Evolutionary conservation across 495 filamentous ascomycete species (phyloP).

Genomic region (Darksidea phi): DNA sequence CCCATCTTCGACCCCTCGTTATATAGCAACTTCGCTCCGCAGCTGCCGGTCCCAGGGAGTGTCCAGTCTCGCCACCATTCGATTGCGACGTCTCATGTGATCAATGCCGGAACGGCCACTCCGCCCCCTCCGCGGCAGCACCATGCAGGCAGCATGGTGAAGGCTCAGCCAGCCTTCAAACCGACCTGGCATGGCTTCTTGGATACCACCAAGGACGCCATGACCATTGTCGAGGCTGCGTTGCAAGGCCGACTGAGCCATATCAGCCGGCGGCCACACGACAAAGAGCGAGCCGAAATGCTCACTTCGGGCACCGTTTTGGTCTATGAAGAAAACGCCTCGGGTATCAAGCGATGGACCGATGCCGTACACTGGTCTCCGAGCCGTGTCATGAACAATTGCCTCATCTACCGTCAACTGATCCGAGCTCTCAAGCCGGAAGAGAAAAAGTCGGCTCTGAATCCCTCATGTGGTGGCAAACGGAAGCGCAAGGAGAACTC

Average conservation of each 20-base stretch:
- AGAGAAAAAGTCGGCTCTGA: conserved; percentile 85
- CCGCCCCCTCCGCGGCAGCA: conserved; percentile 21
- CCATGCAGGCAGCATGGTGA: conserved; percentile 12
- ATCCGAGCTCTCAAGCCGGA: conserved; percentile 79
- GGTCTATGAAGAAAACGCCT: conserved; percentile 84
- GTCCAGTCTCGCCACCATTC: conserved; percentile 24
- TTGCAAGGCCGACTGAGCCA: conserved; percentile 67
- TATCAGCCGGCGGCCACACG: conserved; percentile 78
- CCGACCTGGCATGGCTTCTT: conserved; percentile 32
- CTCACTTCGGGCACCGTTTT: conserved; percentile 84
- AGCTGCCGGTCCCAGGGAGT: not conserved
- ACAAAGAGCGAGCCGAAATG: conserved; percentile 69
- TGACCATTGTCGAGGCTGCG: conserved; percentile 45
- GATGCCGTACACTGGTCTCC: conserved; percentile 89
- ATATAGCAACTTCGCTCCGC: conserved; percentile 8
- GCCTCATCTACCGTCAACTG: conserved; percentile 85
- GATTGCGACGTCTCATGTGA: conserved; percentile 16
- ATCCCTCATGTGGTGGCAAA: conserved; percentile 45
- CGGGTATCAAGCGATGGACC: conserved; percentile 91
- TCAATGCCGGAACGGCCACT: conserved; percentile 2
- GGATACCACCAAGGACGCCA: conserved; percentile 34
- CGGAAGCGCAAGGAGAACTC: conserved; percentile 29
- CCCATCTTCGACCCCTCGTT: conserved; percentile 20
- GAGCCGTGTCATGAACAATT: conserved; percentile 83
- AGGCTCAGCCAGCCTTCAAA: conserved; percentile 33